Evolutionary conservation across 148 eudicot species (phyloP).

Genomic region (Fagopyrum tataricum): DNA sequence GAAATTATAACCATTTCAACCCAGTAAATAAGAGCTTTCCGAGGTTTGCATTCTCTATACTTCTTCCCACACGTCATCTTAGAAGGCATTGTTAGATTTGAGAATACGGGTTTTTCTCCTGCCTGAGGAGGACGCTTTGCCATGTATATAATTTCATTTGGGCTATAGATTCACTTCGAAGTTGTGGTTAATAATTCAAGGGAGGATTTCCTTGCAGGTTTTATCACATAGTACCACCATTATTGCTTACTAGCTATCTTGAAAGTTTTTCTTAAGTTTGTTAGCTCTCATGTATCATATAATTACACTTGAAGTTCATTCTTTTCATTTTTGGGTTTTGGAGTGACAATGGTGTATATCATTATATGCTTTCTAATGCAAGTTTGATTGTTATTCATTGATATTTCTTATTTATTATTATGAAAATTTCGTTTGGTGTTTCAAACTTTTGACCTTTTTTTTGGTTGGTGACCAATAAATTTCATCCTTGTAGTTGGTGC

Average conservation of each 20-base stretch:
- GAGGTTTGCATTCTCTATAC: constrained; percentile 4
- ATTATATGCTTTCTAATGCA: too few relatives aligned
- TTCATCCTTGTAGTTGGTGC: too few relatives aligned
- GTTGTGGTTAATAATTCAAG: background rate
- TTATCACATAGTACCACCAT: too few relatives aligned
- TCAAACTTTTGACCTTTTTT: too few relatives aligned
- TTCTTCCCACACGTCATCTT: background rate
- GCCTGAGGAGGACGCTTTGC: background rate
- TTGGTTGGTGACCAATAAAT: too few relatives aligned
- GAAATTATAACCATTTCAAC: constrained; percentile 28
- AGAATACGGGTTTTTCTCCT: background rate
- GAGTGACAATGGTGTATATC: too few relatives aligned
- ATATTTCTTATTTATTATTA: too few relatives aligned
- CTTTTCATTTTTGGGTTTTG: too few relatives aligned
- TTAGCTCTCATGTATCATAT: background rate
- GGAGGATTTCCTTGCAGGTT: background rate
- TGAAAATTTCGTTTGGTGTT: too few relatives aligned
- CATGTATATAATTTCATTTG: constrained; percentile 1
- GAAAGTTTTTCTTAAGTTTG: background rate
- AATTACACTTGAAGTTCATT: background rate
- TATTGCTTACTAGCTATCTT: background rate
- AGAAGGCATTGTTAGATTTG: background rate
- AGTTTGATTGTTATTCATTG: too few relatives aligned
- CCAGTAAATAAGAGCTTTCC: background rate
- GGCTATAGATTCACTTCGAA: background rate